Evolutionary conservation across 768 basidiomycete genomes (phyloP), one percentile per base, ranked within the genome.

Genomic region (Tubosaeta sp.): DNA sequence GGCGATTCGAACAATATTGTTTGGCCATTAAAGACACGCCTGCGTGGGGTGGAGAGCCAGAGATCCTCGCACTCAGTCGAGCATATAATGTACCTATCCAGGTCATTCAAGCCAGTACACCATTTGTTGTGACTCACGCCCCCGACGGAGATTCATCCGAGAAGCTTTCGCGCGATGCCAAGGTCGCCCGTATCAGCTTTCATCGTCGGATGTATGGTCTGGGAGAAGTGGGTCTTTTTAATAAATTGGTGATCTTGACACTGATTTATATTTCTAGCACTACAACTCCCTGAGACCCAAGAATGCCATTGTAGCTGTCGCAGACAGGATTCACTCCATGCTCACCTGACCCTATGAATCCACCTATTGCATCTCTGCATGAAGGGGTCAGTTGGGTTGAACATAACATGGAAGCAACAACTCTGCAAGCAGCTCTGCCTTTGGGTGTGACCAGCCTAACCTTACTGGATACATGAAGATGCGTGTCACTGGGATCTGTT

Each of bases 11-110:
- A 46, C 71, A 73, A 49, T 98, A 99, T 66, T 97, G 94, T 65
- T 69, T 72, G 51, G 75, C 78, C 11, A 84, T 99, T 27, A 83
- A 84, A 38, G 78, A 86, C 65, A 95, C 93, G 22, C 86, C 83
- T n/a, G 80, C 84, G 29, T 98, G 97, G 97, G 97, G 97, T 45
- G 95, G 97, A 33, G 94, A 98, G 72, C 95, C 93, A 7, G 97
- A 98, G 77, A 93, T 99, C 31, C 77, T 88, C 59, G 97, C 97
- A 4, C 74, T 98, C 14, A 86, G 87, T 64, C 77, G 86, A 46
- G 82, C 84, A 29, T 97, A 81, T 67, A 79, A 84, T 50, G 73
- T 95, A 35, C 87, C 94, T 0, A 94, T 99, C 45, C 86, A 95
- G 65, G 88, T 99, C 48, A 77, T 98, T 12, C 97, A 98, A 67